These are phyloP conservation scores for Kwoniella bestiolae DNA, from an alignment of 768 basidiomycete genomes.

Conservation along the genomic window DNA sequence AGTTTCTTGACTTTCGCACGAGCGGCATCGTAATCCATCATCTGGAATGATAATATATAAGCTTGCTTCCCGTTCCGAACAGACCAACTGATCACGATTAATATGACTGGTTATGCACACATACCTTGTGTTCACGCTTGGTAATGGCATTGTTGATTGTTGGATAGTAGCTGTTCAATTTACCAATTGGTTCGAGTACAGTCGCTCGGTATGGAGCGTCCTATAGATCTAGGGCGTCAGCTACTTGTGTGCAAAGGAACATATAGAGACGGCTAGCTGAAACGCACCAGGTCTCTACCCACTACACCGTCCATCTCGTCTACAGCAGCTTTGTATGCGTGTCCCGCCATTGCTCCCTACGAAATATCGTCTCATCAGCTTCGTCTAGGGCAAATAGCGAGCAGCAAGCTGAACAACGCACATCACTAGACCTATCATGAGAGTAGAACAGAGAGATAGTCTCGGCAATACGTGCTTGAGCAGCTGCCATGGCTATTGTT, in stretches of 20 bases:
- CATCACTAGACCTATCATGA: conserved; percentile 62
- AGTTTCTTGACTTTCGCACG: conserved; percentile 86
- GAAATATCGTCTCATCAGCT: background rate
- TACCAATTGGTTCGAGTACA: conserved; percentile 91
- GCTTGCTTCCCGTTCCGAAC: no score
- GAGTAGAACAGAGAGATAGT: conserved; percentile 90
- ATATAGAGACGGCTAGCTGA: conserved; percentile 1
- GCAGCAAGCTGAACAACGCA: conserved; percentile 20
- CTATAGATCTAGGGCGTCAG: conserved; percentile 59
- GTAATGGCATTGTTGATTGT: conserved; percentile 88
- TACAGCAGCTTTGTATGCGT: conserved; percentile 92
- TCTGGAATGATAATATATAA: conserved; percentile 60
- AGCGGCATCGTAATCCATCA: conserved; percentile 93
- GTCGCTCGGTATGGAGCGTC: conserved; percentile 93
- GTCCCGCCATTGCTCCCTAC: conserved; percentile 88
- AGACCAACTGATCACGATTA: no score
- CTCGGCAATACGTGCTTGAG: conserved; percentile 91
- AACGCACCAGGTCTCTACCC: conserved; percentile 79
- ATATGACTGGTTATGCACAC: no score
- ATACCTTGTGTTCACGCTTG: conserved; percentile 95
- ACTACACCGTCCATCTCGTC: conserved; percentile 89
- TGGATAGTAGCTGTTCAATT: conserved; percentile 94
- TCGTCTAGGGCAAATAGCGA: background rate
- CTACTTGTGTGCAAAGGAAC: background rate
- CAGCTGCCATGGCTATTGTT: conserved; percentile 79